Percentiles rank a stretch among this genome's conserved stretches.
phyloP scores from a whole-genome alignment of 1,284 basidiomycete genomes.

The Ceratobasidium theobromae region DNA sequence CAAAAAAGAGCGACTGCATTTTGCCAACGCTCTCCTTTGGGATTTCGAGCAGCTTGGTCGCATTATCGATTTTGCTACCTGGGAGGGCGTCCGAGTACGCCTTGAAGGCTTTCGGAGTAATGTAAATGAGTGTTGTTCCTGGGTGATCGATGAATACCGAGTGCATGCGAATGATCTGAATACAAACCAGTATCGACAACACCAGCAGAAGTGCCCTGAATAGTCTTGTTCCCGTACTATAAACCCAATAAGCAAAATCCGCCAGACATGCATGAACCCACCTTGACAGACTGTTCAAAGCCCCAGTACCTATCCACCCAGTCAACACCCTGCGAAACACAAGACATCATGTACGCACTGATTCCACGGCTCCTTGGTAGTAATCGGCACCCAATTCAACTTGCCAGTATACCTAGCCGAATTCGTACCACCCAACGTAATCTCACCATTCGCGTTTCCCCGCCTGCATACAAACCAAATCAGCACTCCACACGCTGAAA shows the following conservation, averaged over 20 bases:
- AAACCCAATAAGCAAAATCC: neutral
- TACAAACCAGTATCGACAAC: conserved; percentile 25
- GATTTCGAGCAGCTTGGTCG: conserved; percentile 18
- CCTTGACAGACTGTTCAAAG: conserved; percentile 28
- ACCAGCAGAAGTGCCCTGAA: conserved; percentile 11
- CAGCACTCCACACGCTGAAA: neutral
- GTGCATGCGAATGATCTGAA: neutral
- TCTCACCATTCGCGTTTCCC: neutral
- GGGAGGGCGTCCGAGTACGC: conserved; percentile 19
- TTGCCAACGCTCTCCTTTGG: conserved; percentile 27
- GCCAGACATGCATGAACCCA: neutral
- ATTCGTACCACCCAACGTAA: conserved; percentile 14
- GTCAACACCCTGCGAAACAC: neutral
- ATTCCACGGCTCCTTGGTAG: conserved; percentile 16
- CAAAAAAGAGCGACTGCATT: conserved; percentile 25
- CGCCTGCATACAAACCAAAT: too few species aligned
- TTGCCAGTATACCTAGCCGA: conserved; percentile 11
- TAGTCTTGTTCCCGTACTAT: conserved; percentile 23
- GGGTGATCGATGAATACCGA: neutral
- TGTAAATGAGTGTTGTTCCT: conserved; percentile 25
- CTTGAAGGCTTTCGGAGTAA: conserved; percentile 30
- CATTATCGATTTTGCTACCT: conserved; percentile 10
- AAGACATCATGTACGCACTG: neutral
- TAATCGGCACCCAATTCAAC: conserved; percentile 23
- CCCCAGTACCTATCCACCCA: conserved; percentile 14